Base-by-base conservation (phyloP, 2,329 filamentous ascomycete genomes). In the Aspergillus melleus region DNA sequence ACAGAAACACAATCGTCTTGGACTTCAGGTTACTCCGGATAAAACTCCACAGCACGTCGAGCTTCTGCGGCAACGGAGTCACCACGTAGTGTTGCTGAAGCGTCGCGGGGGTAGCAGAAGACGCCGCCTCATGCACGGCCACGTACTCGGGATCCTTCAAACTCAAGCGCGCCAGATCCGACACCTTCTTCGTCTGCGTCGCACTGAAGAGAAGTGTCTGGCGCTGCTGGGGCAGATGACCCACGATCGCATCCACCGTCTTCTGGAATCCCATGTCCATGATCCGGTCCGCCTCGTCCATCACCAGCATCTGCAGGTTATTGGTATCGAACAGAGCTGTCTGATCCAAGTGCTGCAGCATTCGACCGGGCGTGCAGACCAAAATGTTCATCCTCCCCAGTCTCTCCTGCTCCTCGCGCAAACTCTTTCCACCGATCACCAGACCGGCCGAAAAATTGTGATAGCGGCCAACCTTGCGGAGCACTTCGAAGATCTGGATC, bases 241-340 rank as follows among this genome's bases (percentile, higher is more conserved):
- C 92, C 29, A 99, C 79, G 54, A 99, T 90, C 0, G 95, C 95
- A 76, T 99, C 95, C 3, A 99, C 88, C 1, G 91, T 91, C 5
- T 84, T 82, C 76, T 96, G 89, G 74, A 99, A 99, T 5, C 95
- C 95, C 92, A 98, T 95, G 72, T 99, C 95, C 84, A 99, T 88
- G 71, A 97, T 97, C 44, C 95, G 87, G 75, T 99, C 95, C 2
- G 95, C 95, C 76, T 99, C 95, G 70, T 99, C 95, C 58, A 99
- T 81, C 0, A 99, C 93, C 54, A 99, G 80, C 74, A 99, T 90
- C 78, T 96, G 91, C 64, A 99, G 76, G 73, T 96, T 95, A 73
- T 95, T 90, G 64, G 94, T 90, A 65, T 94, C 92, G 72, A 99
- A 90, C 19, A 89, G 88, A 0, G 92, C 91, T 0, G 94, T 98